Percentiles rank a stretch among this genome's conserved stretches.
phyloP scores from a whole-genome alignment of 495 filamentous ascomycete species.

The Penicillium cataractarum region DNA sequence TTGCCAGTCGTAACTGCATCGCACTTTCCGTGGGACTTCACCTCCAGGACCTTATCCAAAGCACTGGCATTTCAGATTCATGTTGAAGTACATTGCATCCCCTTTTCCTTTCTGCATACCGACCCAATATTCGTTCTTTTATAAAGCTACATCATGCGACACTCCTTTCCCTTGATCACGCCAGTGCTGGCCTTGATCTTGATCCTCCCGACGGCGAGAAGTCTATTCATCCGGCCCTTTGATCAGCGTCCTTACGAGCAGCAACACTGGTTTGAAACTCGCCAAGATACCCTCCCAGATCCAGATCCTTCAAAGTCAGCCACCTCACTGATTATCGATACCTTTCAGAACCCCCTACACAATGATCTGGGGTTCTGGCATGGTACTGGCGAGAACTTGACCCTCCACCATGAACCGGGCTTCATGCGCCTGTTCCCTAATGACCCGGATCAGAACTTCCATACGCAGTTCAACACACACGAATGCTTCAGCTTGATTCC shows the following conservation, averaged over 20 bases:
- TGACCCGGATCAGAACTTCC: slow-evolving; percentile 70
- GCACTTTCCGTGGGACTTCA: not conserved
- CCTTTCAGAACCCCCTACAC: slow-evolving; percentile 55
- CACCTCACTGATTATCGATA: slow-evolving; percentile 63
- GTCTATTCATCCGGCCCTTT: slow-evolving; percentile 5
- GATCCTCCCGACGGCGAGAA: slow-evolving; percentile 4
- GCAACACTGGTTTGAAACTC: slow-evolving; percentile 13
- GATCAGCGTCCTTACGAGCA: slow-evolving; percentile 1
- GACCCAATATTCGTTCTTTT: slow-evolving; percentile 4
- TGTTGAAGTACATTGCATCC: not conserved
- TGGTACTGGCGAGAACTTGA: slow-evolving; percentile 65
- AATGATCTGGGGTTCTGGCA: slow-evolving; percentile 76
- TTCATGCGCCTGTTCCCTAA: slow-evolving; percentile 62
- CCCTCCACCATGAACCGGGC: slow-evolving; percentile 51
- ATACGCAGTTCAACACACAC: slow-evolving; percentile 61
- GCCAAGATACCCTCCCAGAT: not conserved
- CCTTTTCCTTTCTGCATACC: not conserved
- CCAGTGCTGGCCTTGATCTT: slow-evolving; percentile 3
- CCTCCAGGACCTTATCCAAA: not conserved
- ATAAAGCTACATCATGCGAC: not conserved
- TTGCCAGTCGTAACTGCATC: no score
- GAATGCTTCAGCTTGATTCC: slow-evolving; percentile 63
- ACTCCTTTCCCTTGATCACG: not conserved
- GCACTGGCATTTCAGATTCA: not conserved
- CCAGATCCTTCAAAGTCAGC: slow-evolving; percentile 5